Evolutionary conservation across 257 asterid species (phyloP).

Genomic region (Salvia splendens): DNA sequence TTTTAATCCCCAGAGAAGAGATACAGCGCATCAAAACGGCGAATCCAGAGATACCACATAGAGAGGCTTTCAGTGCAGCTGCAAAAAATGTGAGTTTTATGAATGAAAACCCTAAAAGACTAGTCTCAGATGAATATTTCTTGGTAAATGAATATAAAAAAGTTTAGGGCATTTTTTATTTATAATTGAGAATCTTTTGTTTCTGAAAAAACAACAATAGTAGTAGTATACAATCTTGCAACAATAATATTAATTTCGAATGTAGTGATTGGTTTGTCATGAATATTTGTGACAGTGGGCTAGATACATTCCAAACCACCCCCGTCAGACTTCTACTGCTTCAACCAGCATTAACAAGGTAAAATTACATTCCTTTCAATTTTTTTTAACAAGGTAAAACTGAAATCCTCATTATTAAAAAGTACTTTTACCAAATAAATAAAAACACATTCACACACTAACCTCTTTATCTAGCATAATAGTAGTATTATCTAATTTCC

Average conservation of each 20-base stretch:
- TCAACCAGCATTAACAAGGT: conserved; percentile 52
- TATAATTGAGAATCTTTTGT: too few species aligned
- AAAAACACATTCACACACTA: not conserved
- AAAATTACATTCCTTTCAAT: not conserved
- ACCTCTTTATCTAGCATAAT: not conserved
- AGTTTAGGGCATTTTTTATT: too few species aligned
- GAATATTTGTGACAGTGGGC: conserved; percentile 72
- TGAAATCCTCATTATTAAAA: too few species aligned
- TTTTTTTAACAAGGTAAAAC: too few species aligned
- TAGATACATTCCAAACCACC: conserved; percentile 70
- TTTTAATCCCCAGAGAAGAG: conserved; percentile 59
- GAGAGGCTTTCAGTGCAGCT: conserved; percentile 98
- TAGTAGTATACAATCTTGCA: too few species aligned
- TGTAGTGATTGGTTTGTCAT: not conserved
- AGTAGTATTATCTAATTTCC: not conserved
- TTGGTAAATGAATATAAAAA: not conserved
- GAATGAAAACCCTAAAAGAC: conserved; percentile 18
- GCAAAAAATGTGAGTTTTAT: conserved; percentile 70
- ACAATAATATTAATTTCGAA: not conserved
- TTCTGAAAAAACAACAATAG: too few species aligned
- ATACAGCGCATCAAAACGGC: conserved; percentile 90
- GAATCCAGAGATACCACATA: conserved; percentile 93
- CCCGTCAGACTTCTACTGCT: conserved; percentile 43
- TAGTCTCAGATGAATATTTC: not conserved
- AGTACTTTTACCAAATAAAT: too few species aligned